Conservation (phyloP, 148 eudicot species). For the Rhododendron mucronatum region DNA sequence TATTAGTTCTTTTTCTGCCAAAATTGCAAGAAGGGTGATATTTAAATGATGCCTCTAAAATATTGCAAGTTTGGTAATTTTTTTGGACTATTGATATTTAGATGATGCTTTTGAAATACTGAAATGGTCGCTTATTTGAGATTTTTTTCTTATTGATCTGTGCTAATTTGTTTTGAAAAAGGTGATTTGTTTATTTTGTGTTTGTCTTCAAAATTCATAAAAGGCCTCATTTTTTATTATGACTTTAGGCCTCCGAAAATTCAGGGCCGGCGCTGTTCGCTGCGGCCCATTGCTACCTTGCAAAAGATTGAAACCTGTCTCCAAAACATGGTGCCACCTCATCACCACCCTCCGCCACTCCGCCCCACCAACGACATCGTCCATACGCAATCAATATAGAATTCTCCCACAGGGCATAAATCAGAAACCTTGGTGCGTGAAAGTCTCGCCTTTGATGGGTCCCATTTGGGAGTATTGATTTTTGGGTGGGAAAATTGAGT, state of each 20-base stretch:
- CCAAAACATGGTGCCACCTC: neutral
- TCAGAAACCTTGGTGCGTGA: neutral
- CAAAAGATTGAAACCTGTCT: neutral
- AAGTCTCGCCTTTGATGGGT: slow-evolving; percentile 11
- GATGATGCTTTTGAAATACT: too few species aligned
- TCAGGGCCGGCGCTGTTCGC: neutral
- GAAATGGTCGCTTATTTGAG: too few species aligned
- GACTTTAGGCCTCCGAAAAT: too few species aligned
- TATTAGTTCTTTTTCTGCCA: too few species aligned
- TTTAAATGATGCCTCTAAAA: too few species aligned
- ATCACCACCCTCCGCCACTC: slow-evolving; percentile 4
- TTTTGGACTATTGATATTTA: too few species aligned
- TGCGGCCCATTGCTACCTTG: neutral
- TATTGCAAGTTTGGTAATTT: too few species aligned
- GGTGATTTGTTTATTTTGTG: too few species aligned
- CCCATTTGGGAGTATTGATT: neutral
- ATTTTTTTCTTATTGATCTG: too few species aligned
- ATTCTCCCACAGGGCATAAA: slow-evolving; percentile 2
- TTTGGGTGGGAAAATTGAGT: neutral
- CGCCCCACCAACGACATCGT: neutral
- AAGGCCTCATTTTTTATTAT: too few species aligned
- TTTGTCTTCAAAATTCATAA: too few species aligned
- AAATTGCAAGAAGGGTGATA: neutral
- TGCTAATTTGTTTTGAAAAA: too few species aligned
- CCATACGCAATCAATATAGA: neutral